A percentile compares a stretch with the other conserved stretches of the same genome.
These are phyloP conservation scores for Rhizoctonia solani DNA, from an alignment of 1,284 basidiomycete genomes.

Conservation along the genomic window DNA sequence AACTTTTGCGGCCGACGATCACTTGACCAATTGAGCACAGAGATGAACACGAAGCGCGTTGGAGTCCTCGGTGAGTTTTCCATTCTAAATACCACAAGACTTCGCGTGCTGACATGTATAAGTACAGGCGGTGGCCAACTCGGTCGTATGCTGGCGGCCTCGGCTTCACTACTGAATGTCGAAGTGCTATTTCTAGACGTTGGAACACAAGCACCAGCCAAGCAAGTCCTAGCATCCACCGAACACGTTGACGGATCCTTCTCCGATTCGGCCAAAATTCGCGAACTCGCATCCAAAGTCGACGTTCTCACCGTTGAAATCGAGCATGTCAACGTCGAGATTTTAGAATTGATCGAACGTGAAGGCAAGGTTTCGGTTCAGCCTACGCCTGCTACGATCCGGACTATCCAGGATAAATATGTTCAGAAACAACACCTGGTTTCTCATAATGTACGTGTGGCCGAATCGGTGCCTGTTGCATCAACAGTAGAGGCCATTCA, in stretches of 20 bases:
- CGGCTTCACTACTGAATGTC: constrained; percentile 88
- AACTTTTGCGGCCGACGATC: constrained; percentile 30
- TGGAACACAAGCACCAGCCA: constrained; percentile 81
- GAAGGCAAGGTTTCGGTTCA: constrained; percentile 69
- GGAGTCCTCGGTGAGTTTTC: constrained; percentile 23
- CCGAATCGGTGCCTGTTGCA: constrained; percentile 70
- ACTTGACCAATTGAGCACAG: background rate
- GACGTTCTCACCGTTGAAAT: constrained; percentile 97
- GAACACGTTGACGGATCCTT: constrained; percentile 91
- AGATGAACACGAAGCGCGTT: constrained; percentile 25
- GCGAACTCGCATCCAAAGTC: constrained; percentile 76
- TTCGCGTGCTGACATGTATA: background rate
- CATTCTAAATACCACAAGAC: background rate
- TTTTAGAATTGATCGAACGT: constrained; percentile 69
- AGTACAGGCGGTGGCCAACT: constrained; percentile 92
- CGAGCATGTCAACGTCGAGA: constrained; percentile 88
- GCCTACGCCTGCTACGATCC: constrained; percentile 83
- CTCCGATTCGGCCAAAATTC: constrained; percentile 79
- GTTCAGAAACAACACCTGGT: constrained; percentile 82
- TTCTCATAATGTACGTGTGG: constrained; percentile 66
- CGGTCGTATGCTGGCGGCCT: constrained; percentile 94
- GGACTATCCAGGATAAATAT: constrained; percentile 95
- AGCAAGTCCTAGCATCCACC: constrained; percentile 76
- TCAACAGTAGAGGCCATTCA: constrained; percentile 60
- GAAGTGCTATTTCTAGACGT: constrained; percentile 88